Conservation (phyloP, 768 basidiomycete genomes). For the Artomyces pyxidatus region DNA sequence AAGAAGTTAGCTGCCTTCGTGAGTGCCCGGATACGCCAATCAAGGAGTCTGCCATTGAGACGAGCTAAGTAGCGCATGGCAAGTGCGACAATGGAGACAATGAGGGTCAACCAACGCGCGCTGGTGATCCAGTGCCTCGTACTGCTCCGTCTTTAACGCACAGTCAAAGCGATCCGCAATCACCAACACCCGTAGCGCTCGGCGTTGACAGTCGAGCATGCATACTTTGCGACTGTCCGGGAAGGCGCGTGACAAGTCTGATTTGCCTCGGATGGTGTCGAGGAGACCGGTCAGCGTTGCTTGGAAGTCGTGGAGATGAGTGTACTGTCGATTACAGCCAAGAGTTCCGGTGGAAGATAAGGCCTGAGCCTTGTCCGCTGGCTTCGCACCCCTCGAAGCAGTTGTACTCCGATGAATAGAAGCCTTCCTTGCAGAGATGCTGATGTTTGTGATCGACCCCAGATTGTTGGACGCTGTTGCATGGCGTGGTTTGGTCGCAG, state of each 20-base stretch:
- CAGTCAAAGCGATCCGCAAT: conserved; percentile 44
- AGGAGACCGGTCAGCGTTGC: neutral
- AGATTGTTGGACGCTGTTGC: too few species aligned
- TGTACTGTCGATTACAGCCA: conserved; percentile 1
- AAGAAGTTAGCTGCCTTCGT: conserved; percentile 41
- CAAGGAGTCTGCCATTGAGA: conserved; percentile 49
- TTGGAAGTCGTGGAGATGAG: neutral
- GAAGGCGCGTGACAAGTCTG: neutral
- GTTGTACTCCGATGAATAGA: neutral
- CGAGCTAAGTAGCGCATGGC: conserved; percentile 41
- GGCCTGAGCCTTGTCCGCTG: neutral
- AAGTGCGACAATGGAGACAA: conserved; percentile 40
- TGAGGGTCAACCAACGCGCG: conserved; percentile 41
- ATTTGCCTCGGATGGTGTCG: neutral
- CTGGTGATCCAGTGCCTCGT: conserved; percentile 46
- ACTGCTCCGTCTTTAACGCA: conserved; percentile 42
- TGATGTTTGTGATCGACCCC: too few species aligned
- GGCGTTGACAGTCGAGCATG: conserved; percentile 13
- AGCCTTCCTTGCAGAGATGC: too few species aligned
- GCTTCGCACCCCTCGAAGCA: too few species aligned
- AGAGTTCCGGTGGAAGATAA: neutral
- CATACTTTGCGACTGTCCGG: conserved; percentile 13
- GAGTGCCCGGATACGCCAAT: conserved; percentile 61
- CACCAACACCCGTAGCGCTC: conserved; percentile 36
- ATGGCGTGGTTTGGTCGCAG: too few species aligned